Base-by-base conservation (phyloP, 257 asterid genomes). In the Solanum chilense region DNA sequence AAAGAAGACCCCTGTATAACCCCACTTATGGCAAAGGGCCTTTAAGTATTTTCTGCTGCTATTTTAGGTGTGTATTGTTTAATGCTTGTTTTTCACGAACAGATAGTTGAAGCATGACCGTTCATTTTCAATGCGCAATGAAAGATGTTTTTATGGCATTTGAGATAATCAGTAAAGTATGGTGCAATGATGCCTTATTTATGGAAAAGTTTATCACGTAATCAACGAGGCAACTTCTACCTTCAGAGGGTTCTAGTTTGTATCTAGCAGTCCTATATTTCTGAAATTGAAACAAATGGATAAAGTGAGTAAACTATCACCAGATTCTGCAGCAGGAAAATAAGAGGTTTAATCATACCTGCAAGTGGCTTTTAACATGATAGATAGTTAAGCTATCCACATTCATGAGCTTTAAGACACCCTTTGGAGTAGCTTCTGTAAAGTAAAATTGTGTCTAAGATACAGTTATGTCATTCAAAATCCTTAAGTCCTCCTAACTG, bases 361-460 rank as follows among this genome's bases (percentile, higher is more conserved):
- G 98, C 92, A 95, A 91, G 92, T 95, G 98, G 92, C 98, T 95
- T 92, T 95, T 95, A 86, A 95, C 98, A 42, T 95, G 98, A 90
- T 95, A 94, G 82, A 95, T 93, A 11, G 96, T 95, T 75, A 95
- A 90, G 82, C 97, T 91, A 68, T 95, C 96, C 42, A 92, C 94
- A 66, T 94, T 93, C 96, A 95, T 94, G 87, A 92, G 93, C 91
- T 95, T 95, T 93, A 95, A 88, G 35, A 94, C 98, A 85, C 91
- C 98, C 89, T 95, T 95, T 41, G 98, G 98, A 70, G 98, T 95
- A 86, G 98, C 98, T 84, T 88, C 88, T 88, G 83, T 49, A 49
- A 60, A 29, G 39, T 44, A 37, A 58, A 49, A 44, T 44, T 68
- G 33, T 35, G 16, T 42, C 31, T 31, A 37, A 77, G 44, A 41